Percentiles rank a stretch among this genome's conserved stretches.
phyloP scores from a whole-genome alignment of 805 yeast species.

The Metschnikowia hibisci region DNA sequence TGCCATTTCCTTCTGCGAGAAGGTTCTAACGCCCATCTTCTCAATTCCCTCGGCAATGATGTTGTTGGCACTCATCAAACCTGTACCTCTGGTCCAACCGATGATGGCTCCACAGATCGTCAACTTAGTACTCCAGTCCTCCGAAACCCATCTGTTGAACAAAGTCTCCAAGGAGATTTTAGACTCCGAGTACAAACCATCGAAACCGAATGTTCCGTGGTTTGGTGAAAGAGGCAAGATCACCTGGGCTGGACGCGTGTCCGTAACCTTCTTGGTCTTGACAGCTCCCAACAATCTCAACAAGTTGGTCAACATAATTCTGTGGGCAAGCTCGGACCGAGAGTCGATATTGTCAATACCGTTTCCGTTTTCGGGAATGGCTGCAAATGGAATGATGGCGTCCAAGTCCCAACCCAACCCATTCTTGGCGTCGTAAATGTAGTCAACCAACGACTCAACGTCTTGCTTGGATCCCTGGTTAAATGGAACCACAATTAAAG shows the following conservation, averaged over 20 bases:
- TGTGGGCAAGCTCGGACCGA: slow-evolving; percentile 94
- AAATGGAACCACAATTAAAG: slow-evolving; percentile 94
- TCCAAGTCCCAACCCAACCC: slow-evolving; percentile 98
- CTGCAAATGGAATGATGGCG: slow-evolving; percentile 95
- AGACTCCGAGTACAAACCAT: slow-evolving; percentile 97
- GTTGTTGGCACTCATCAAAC: slow-evolving; percentile 96
- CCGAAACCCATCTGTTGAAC: slow-evolving; percentile 98
- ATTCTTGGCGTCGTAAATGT: slow-evolving; percentile 83
- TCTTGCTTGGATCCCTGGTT: slow-evolving; percentile 97
- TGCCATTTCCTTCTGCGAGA: slow-evolving; percentile 99
- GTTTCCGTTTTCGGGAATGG: slow-evolving; percentile 97
- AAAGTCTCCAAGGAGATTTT: slow-evolving; percentile 92
- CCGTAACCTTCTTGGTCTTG: slow-evolving; percentile 76
- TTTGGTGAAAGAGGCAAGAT: slow-evolving; percentile 96
- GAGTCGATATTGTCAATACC: slow-evolving; percentile 92
- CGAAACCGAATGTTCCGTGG: slow-evolving; percentile 98
- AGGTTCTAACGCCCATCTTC: slow-evolving; percentile 92
- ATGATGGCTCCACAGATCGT: slow-evolving; percentile 97
- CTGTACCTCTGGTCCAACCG: slow-evolving; percentile 99
- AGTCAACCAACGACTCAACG: slow-evolving; percentile 78
- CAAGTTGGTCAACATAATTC: slow-evolving; percentile 96
- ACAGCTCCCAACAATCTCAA: slow-evolving; percentile 89
- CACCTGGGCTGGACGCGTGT: slow-evolving; percentile 98
- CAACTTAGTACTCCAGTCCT: slow-evolving; percentile 91
- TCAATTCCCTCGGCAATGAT: slow-evolving; percentile 97